Evolutionary conservation across 441 rosid species (phyloP).

Genomic region (Pelargonium cotyledonis): DNA sequence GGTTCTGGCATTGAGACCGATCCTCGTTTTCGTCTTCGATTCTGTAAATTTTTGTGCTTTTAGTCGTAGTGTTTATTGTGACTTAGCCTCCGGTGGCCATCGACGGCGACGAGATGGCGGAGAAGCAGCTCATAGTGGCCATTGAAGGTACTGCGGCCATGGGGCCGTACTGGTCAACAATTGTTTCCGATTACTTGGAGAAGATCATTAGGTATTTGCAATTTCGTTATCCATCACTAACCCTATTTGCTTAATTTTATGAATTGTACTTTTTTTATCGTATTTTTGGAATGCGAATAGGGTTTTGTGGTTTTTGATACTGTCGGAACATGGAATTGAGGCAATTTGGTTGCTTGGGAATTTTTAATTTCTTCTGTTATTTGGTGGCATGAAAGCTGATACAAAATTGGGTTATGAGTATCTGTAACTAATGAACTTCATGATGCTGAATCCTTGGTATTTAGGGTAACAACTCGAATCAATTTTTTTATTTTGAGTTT

Average conservation of each 20-base stretch:
- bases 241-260: not conserved
- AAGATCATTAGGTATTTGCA: constrained; percentile 66
- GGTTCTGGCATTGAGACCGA: not conserved
- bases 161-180: constrained; percentile 76
- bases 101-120: constrained; percentile 43
- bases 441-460: too few relatives aligned
- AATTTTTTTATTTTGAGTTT: too few relatives aligned
- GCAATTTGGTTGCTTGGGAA: too few relatives aligned
- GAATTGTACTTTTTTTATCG: not conserved
- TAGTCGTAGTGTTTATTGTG: not conserved
- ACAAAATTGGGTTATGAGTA: too few relatives aligned
- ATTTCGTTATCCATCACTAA: not conserved
- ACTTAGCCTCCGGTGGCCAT: not conserved
- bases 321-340: not conserved
- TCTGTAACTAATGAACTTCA: too few relatives aligned
- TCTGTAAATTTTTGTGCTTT: not conserved
- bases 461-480: too few relatives aligned
- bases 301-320: constrained; percentile 1
- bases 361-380: too few relatives aligned
- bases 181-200: constrained; percentile 76
- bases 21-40: not conserved
- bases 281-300: not conserved
- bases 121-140: constrained; percentile 82
- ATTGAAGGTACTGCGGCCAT: constrained; percentile 87
- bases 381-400: too few relatives aligned